Evolutionary conservation across 2,329 filamentous ascomycete species (phyloP), one percentile per base, ranked within the genome.

Genomic region (Colletotrichum sp.): DNA sequence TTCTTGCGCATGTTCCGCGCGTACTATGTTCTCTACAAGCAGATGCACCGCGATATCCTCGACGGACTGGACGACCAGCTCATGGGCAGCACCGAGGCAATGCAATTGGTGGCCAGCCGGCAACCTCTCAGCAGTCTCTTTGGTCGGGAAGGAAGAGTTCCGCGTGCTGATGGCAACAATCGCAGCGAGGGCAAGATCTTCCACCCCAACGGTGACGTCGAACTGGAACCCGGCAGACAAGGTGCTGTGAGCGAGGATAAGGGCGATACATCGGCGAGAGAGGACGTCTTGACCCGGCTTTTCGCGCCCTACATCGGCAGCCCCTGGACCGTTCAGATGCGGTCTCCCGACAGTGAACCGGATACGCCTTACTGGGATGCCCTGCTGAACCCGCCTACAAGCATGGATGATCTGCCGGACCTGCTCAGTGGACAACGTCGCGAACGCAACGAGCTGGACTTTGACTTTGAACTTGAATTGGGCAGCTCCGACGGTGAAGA

Each of bases 1-100:
- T 97, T 98, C 80, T 85, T 98, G 36, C 93, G 96, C 71, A 94
- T 99, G 85, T 98, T 98, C 84, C 91, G 95, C 58, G 96, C 96
- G 0, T 98, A 97, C 83, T 98, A 98, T 83, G 93, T 95, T 3
- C 91, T 98, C 10, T 97, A 96, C 82, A 95, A 96, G 81, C 94
- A 98, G 82, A 93, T 98, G 84, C 96, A 97, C 76, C 92, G 92
- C 75, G 96, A 98, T 78, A 94, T 96, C 76, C 88, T 96, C 8
- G 93, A 94, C 72, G 93, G 92, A 3, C 89, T 96, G 77, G 94
- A 96, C 80, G 94, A 96, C 77, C 94, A 96, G 81, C 90, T 94
- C 70, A 91, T 95, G 83, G 91, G 94, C 48, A 94, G 94, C 76
- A 92, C 92, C 25, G 93, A 96, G 78, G 92, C 94, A 13, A 92